Evolutionary conservation across 2,329 filamentous ascomycete genomes (phyloP), one percentile per base, ranked within the genome.

Genomic region (Cephalotrichum gorgonifer): DNA sequence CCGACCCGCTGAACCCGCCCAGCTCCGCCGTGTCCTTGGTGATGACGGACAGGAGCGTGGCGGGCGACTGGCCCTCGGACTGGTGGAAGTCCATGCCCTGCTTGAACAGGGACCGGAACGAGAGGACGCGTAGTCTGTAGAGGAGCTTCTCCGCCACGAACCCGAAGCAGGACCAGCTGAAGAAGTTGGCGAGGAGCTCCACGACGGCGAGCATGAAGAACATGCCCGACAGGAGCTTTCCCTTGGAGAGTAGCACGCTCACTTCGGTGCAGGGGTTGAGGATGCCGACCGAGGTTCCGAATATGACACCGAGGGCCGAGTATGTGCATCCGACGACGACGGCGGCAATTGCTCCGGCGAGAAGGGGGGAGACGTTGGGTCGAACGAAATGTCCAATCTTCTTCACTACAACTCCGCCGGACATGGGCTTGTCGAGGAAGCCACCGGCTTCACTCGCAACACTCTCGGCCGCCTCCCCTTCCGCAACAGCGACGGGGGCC

Each of bases 21-120:
- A 89, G 65, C 1, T 81, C 75, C 23, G 79, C 80, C 2, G 80
- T 77, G 57, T 89, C 85, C 42, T 75, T 78, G 3, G 82, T 88
- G 53, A 89, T 83, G 54, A 82, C 76, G 0, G 79, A 79, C 2
- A 88, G 68, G 5, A 89, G 68, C 11, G 72, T 65, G 0, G 79
- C 72, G 0, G 85, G 80, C 1, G 74, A 81, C 23, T 83, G 74
- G 4, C 72, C 74, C 22, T 77, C 71, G 0, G 81, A 80, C 58
- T 86, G 78, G 56, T 88, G 84, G 84, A 83, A 88, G 51, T 83
- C 73, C 44, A 85, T 65, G 52, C 81, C 79, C 62, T 86, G 83
- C 51, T 79, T 70, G 46, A 86, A 74, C 1, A 87, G 64, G 0
- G 82, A 78, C 2, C 79, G 74, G 58, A 87, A 78, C 0, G 79